A percentile compares a stretch with the other conserved stretches of the same genome.
Evolutionary conservation across 2,329 filamentous ascomycete species (phyloP).

Genomic region (Periconia digitata): DNA sequence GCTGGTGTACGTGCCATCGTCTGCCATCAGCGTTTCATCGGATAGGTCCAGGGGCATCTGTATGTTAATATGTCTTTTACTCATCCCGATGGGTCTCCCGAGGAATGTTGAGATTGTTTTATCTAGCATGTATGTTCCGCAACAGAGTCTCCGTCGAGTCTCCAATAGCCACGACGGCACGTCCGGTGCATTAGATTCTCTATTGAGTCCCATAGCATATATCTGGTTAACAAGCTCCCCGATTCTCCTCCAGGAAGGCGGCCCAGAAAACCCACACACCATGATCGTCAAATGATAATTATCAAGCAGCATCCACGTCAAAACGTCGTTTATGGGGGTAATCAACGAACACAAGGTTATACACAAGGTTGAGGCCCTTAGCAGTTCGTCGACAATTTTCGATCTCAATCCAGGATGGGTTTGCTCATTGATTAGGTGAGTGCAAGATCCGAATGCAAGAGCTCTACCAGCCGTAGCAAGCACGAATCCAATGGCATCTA

Average conservation of each 20-base stretch:
- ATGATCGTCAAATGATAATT: slow-evolving; percentile 41
- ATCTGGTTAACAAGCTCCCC: slow-evolving; percentile 34
- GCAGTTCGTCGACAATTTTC: slow-evolving; percentile 31
- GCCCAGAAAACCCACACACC: slow-evolving; percentile 34
- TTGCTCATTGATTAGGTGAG: slow-evolving; percentile 22
- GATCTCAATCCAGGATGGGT: slow-evolving; percentile 17
- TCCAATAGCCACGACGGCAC: slow-evolving; percentile 33
- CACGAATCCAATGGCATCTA: slow-evolving; percentile 44
- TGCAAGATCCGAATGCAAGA: slow-evolving; percentile 25
- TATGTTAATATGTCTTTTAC: slow-evolving; percentile 32
- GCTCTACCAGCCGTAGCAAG: slow-evolving; percentile 42
- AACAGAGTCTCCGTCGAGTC: slow-evolving; percentile 31
- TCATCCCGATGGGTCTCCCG: slow-evolving; percentile 33
- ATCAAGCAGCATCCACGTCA: slow-evolving; percentile 37
- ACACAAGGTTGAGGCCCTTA: slow-evolving; percentile 40
- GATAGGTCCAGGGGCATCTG: slow-evolving; percentile 32
- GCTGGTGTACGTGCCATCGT: slow-evolving; percentile 14
- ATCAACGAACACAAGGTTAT: slow-evolving; percentile 42
- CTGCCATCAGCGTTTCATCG: slow-evolving; percentile 27
- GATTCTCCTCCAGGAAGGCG: slow-evolving; percentile 36
- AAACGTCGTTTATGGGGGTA: slow-evolving; percentile 43
- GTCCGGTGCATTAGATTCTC: slow-evolving; percentile 26
- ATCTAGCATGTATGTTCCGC: slow-evolving; percentile 32
- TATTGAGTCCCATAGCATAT: slow-evolving; percentile 35
- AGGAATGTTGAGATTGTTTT: slow-evolving; percentile 39